Evolutionary conservation across 345 rosid genomes (phyloP).

Genomic region (Capsella bursapastoris): DNA sequence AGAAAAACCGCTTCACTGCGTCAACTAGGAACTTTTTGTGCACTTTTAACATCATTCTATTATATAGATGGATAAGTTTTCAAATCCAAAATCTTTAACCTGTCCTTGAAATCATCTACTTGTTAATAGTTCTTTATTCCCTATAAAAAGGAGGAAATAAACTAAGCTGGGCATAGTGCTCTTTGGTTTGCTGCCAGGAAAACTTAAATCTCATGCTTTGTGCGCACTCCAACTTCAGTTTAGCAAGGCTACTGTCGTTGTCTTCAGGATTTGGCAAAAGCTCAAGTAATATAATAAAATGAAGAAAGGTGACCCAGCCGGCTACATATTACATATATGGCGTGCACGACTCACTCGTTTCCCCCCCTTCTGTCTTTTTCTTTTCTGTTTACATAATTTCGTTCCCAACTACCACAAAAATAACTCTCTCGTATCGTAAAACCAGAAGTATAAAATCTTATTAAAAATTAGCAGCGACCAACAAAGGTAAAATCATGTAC

Average conservation of each 20-base stretch:
- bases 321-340: slow-evolving; percentile 28
- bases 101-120: background rate
- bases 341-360: slow-evolving; percentile 45
- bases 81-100: background rate
- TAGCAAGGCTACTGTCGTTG: slow-evolving; percentile 18
- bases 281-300: slow-evolving; percentile 14
- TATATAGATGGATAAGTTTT: background rate
- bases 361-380: background rate
- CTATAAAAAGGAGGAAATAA: background rate
- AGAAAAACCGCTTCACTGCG: background rate
- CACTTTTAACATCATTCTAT: slow-evolving; percentile 22
- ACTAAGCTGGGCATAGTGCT: background rate
- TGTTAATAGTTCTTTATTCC: too few species aligned
- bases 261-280: slow-evolving; percentile 7
- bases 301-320: slow-evolving; percentile 12
- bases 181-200: background rate
- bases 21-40: slow-evolving; percentile 15
- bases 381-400: background rate
- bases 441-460: background rate
- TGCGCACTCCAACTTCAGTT: slow-evolving; percentile 14
- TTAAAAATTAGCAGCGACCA: slow-evolving; percentile 21
- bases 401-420: slow-evolving; percentile 21
- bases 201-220: slow-evolving; percentile 1
- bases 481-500: slow-evolving; percentile 14
- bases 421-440: background rate